These are phyloP conservation scores for Blastocystis sp. DNA, from an alignment of 352 stramenopile genomes.

Conservation along the genomic window DNA sequence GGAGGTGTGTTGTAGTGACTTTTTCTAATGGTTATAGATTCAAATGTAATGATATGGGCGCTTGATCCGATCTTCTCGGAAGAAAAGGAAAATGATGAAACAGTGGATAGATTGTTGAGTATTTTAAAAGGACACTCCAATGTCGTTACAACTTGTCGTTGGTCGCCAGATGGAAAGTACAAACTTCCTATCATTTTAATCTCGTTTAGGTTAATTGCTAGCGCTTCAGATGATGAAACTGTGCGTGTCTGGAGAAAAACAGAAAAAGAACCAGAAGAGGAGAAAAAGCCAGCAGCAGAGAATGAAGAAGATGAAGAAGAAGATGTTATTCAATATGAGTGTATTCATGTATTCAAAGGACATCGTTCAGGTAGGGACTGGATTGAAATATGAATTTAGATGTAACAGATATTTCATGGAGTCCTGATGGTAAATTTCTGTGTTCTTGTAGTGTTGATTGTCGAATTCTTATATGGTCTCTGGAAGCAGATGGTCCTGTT, in stretches of 20 bases:
- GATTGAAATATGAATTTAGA: background rate
- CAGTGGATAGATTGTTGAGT: slow-evolving; percentile 51
- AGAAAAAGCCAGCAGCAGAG: background rate
- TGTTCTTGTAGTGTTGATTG: slow-evolving; percentile 45
- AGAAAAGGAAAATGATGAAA: slow-evolving; percentile 65
- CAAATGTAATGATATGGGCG: slow-evolving; percentile 52
- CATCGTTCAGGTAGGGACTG: slow-evolving; percentile 11
- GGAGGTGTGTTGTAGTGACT: background rate
- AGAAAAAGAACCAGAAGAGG: background rate
- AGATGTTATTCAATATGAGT: slow-evolving; percentile 34
- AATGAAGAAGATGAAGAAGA: slow-evolving; percentile 22
- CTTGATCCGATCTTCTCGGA: slow-evolving; percentile 55
- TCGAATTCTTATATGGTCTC: slow-evolving; percentile 16
- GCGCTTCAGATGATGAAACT: slow-evolving; percentile 52
- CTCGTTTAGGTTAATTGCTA: slow-evolving; percentile 33
- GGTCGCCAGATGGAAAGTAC: slow-evolving; percentile 50
- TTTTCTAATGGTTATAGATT: slow-evolving; percentile 1
- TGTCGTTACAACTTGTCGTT: slow-evolving; percentile 49
- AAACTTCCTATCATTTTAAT: background rate
- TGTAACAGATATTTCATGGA: slow-evolving; percentile 33
- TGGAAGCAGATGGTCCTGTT: background rate
- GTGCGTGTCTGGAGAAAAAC: slow-evolving; percentile 37
- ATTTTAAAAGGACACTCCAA: slow-evolving; percentile 46
- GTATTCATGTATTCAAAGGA: slow-evolving; percentile 28
- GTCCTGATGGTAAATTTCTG: slow-evolving; percentile 44